Conservation (phyloP, 2,329 filamentous ascomycete genomes). For the Arthrobotrys entomopaga region DNA sequence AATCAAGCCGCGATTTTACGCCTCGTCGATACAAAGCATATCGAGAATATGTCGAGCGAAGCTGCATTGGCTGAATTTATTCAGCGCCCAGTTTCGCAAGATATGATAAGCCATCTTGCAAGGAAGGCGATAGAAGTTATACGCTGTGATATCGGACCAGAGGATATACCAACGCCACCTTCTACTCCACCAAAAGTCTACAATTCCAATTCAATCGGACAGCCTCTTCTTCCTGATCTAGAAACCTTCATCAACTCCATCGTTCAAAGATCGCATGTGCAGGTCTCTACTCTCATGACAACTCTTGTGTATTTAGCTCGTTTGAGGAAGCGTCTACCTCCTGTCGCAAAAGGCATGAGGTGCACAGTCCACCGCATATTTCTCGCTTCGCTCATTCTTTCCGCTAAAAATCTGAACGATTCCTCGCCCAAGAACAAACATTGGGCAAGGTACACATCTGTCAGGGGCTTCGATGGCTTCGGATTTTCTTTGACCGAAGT, state of each 20-base stretch:
- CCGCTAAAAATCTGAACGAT: slow-evolving; percentile 98
- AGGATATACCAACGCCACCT: slow-evolving; percentile 63
- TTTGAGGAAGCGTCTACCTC: slow-evolving; percentile 83
- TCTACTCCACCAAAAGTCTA: slow-evolving; percentile 67
- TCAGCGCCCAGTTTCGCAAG: slow-evolving; percentile 76
- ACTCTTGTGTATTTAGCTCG: slow-evolving; percentile 91
- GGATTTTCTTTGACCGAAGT: slow-evolving; percentile 95
- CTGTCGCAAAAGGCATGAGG: slow-evolving; percentile 93
- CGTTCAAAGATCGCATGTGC: slow-evolving; percentile 91
- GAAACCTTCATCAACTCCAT: slow-evolving; percentile 92
- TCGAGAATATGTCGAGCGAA: slow-evolving; percentile 67
- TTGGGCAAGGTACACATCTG: slow-evolving; percentile 92
- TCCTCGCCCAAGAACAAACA: slow-evolving; percentile 99
- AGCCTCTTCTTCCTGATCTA: slow-evolving; percentile 75
- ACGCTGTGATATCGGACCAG: slow-evolving; percentile 73
- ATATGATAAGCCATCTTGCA: slow-evolving; percentile 82
- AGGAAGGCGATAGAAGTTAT: slow-evolving; percentile 80
- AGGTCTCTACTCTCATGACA: slow-evolving; percentile 97
- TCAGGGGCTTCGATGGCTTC: slow-evolving; percentile 78
- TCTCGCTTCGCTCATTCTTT: slow-evolving; percentile 82
- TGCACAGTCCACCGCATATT: slow-evolving; percentile 99
- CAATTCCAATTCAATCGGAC: slow-evolving; percentile 61
- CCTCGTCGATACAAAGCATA: not conserved
- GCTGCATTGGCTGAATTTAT: slow-evolving; percentile 82
- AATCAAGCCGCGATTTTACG: not conserved